Percentiles rank a stretch among this genome's conserved stretches.
Conservation (phyloP, 2,329 filamentous ascomycete genomes). For the Karstenula rhodostoma region DNA sequence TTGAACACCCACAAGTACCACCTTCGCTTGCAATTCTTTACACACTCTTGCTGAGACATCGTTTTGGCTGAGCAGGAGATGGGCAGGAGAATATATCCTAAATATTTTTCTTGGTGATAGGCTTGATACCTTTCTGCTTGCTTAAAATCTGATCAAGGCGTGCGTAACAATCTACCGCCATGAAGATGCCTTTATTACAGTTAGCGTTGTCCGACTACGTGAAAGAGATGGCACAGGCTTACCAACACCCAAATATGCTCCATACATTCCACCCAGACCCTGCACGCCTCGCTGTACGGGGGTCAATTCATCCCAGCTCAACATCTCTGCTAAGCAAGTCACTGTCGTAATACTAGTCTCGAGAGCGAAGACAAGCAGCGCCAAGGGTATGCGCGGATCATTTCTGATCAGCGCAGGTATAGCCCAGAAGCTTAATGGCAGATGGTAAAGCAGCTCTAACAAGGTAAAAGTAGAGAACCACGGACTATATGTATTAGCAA, state of each 20-base stretch:
- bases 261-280: conserved; percentile 49
- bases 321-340: conserved; percentile 68
- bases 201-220: not conserved
- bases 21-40: not conserved
- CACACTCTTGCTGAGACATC: not conserved
- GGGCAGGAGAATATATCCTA: not conserved
- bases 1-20: too few relatives aligned
- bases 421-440: conserved; percentile 68
- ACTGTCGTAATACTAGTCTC: conserved; percentile 69
- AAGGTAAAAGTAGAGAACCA: conserved; percentile 67
- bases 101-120: conserved; percentile 39
- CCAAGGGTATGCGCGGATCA: conserved; percentile 65
- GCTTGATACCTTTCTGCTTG: conserved; percentile 32
- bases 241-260: conserved; percentile 47
- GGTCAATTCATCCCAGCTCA: conserved; percentile 58
- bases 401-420: conserved; percentile 64
- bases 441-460: conserved; percentile 68
- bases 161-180: conserved; percentile 47
- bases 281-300: conserved; percentile 34
- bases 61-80: not conserved
- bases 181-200: conserved; percentile 37
- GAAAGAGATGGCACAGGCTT: conserved; percentile 19
- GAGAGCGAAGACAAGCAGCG: conserved; percentile 67
- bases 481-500: conserved; percentile 32
- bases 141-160: conserved; percentile 41